Evolutionary conservation across 176 grass and related monocot genomes (phyloP).

Genomic region (Phoenix roebelenii): DNA sequence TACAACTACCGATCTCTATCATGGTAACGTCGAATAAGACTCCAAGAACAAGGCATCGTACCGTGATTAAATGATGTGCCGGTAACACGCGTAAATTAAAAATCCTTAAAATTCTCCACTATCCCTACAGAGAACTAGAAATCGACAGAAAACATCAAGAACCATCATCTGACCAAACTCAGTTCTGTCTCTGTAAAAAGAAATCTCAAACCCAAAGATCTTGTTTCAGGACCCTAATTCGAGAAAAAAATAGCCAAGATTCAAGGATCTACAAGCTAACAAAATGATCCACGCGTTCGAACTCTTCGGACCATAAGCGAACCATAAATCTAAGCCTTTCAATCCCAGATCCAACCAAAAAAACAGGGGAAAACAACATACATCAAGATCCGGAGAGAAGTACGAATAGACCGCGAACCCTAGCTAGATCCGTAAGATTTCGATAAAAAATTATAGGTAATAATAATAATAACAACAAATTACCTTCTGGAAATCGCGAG

Average conservation of each 20-base stretch:
- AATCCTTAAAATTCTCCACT: no score
- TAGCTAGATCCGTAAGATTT: slow-evolving; percentile 17
- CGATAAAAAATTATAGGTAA: neutral
- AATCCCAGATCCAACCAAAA: neutral
- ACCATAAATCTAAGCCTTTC: neutral
- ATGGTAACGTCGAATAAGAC: no score
- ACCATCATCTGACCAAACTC: no score
- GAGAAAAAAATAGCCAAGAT: neutral
- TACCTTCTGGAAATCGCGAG: slow-evolving; percentile 41
- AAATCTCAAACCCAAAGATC: no score
- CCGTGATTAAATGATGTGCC: no score
- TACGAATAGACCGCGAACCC: slow-evolving; percentile 8
- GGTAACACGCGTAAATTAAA: no score
- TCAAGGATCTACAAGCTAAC: neutral
- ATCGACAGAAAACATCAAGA: no score
- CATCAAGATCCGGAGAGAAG: slow-evolving; percentile 15
- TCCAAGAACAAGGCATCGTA: no score
- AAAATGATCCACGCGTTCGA: neutral
- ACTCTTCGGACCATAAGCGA: neutral
- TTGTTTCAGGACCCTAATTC: no score
- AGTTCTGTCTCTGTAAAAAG: no score
- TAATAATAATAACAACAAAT: neutral
- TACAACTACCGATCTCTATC: no score
- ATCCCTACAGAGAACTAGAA: no score
- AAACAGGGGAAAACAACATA: slow-evolving; percentile 2